These are phyloP conservation scores for Syzygium aqueum DNA, from an alignment of 345 rosid genomes.

Conservation along the genomic window DNA sequence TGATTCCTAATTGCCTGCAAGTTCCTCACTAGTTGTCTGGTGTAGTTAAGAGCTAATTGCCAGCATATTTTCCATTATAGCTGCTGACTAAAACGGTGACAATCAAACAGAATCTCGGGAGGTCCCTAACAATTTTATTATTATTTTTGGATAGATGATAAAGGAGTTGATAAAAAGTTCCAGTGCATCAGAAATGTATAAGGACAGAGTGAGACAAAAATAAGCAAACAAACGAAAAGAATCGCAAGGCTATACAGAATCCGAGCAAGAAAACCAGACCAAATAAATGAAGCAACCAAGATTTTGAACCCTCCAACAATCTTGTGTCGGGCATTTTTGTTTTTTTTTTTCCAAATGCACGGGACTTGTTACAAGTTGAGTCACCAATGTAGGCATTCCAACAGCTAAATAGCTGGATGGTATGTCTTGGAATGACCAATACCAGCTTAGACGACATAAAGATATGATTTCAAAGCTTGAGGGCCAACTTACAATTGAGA, in stretches of 20 bases:
- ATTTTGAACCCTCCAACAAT: background rate
- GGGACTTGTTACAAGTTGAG: background rate
- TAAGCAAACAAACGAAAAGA: background rate
- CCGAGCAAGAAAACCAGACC: background rate
- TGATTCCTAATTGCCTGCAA: background rate
- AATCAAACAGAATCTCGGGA: background rate
- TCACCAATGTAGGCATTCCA: background rate
- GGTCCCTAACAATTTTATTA: background rate
- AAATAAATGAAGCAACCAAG: background rate
- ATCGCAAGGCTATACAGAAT: background rate
- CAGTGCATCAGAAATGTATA: background rate
- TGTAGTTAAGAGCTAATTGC: background rate
- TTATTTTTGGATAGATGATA: background rate
- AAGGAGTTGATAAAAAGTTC: background rate
- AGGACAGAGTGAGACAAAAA: background rate
- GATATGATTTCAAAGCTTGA: background rate
- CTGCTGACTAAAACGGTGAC: background rate
- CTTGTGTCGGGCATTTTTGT: too few species aligned
- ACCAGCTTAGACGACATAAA: background rate
- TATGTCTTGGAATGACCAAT: background rate
- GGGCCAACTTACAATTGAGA: background rate
- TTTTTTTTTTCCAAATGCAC: background rate
- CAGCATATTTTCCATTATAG: background rate
- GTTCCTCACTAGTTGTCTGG: background rate
- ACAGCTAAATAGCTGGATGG: background rate